Conservation (phyloP, 208 protist genomes). For the Crithidia sp. region DNA sequence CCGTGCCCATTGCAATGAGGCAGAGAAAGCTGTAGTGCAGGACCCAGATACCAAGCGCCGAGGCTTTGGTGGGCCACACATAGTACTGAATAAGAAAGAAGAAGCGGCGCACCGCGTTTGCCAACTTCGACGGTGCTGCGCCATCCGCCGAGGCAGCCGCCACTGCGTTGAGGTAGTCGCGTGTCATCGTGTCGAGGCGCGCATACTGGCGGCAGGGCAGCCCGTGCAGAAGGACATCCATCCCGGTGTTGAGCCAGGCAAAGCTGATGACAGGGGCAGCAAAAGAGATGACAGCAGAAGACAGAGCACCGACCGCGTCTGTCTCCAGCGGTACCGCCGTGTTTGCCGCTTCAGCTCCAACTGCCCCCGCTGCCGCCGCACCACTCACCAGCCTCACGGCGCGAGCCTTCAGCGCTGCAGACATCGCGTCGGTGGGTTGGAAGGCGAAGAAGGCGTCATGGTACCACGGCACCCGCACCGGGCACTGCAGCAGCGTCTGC, state of each 20-base stretch:
- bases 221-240: slow-evolving; percentile 55
- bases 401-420: neutral
- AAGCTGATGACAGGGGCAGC: slow-evolving; percentile 31
- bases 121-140: slow-evolving; percentile 1
- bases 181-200: slow-evolving; percentile 18
- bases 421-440: slow-evolving; percentile 11
- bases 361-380: neutral
- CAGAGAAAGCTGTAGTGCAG: slow-evolving; percentile 55
- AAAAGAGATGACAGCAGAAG: neutral
- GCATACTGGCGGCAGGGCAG: slow-evolving; percentile 55
- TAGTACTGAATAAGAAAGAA: slow-evolving; percentile 52
- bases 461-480: slow-evolving; percentile 34
- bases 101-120: slow-evolving; percentile 11
- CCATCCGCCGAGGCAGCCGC: neutral
- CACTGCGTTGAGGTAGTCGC: slow-evolving; percentile 13
- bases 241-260: slow-evolving; percentile 38
- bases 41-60: slow-evolving; percentile 60
- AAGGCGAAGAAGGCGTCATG: slow-evolving; percentile 33
- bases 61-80: slow-evolving; percentile 45
- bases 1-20: slow-evolving; percentile 14
- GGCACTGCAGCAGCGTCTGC: slow-evolving; percentile 23
- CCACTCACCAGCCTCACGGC: neutral
- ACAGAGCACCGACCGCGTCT: neutral
- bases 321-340: neutral
- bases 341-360: no score